phyloP scores from a whole-genome alignment of 1,284 basidiomycete species.

The Papiliotrema flavescens region DNA sequence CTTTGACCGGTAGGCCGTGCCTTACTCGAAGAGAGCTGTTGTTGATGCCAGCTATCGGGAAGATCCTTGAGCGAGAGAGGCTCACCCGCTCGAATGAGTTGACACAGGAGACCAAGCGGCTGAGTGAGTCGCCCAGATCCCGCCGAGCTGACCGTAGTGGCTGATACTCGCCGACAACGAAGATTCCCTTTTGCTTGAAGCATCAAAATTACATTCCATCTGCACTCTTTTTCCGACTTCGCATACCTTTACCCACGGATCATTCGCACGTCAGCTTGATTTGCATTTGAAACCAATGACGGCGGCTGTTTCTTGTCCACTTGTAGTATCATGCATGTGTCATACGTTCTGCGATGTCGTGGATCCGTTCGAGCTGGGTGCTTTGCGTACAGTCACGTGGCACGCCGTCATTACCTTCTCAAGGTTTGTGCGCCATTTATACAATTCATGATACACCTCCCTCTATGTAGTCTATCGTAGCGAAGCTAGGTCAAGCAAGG shows the following conservation, averaged over 20 bases:
- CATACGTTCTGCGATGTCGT: too few relatives aligned
- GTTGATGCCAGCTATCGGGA: neutral
- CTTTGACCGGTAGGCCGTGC: neutral
- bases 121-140: neutral
- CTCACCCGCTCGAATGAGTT: neutral
- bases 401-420: too few relatives aligned
- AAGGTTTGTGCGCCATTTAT: neutral
- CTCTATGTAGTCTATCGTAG: neutral
- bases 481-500: neutral
- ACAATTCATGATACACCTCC: neutral
- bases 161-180: neutral
- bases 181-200: too few relatives aligned
- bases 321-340: neutral
- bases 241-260: too few relatives aligned
- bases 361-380: too few relatives aligned
- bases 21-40: neutral
- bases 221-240: too few relatives aligned
- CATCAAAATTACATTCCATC: too few relatives aligned
- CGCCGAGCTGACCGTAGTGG: conserved; percentile 1
- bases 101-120: neutral
- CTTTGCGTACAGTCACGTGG: neutral
- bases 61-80: neutral
- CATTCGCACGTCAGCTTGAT: too few relatives aligned
- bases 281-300: neutral
- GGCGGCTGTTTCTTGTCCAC: neutral